Evolutionary conservation across 441 rosid genomes (phyloP), one percentile per base, ranked within the genome.

Genomic region (Francoa sonchifolia): DNA sequence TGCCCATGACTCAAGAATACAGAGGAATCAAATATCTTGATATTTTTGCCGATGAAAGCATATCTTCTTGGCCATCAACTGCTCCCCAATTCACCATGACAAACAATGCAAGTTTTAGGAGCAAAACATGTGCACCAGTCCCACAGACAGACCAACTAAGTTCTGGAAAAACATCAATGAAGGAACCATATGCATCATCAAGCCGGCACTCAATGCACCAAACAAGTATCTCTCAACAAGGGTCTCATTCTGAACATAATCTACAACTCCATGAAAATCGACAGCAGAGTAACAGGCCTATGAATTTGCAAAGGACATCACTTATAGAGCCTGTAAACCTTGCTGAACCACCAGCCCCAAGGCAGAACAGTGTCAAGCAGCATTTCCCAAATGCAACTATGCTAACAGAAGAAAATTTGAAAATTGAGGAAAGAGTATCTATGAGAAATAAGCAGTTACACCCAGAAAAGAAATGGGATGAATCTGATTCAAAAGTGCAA

Each of bases 11-110:
- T 52, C 50, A 30, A 47, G 57, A 58, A 44, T 56, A 66, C 38
- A 59, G 59, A 19, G 27, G 50, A 30, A 45, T 25, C 32, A 73
- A 66, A 42, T 54, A 52, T 40, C 58, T 45, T 39, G 69, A 68
- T 22, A 48, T 48, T 32, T 44, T 48, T 42, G 63, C 59, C 19
- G 73, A 66, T 52, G 88, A 77, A 48, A 59, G 66, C 54, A 59
- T 53, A 42, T 59, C 69, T 60, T 67, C 74, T 32, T 53, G 62
- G 71, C 62, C 67, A 42, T 54, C 86, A 50, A 52, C 64, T 33
- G 57, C 71, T 58, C 63, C 75, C 15, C 65, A 50, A 54, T 49
- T 48, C 41, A 39, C 23, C 33, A 49, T 47, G 33, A 62, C 59
- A 50, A 68, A 53, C 39, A 61, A 57, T 52, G 53, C 44, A 47